Base-by-base conservation (phyloP, 306 rosid genomes). In the Casuarina cunninghamiana region DNA sequence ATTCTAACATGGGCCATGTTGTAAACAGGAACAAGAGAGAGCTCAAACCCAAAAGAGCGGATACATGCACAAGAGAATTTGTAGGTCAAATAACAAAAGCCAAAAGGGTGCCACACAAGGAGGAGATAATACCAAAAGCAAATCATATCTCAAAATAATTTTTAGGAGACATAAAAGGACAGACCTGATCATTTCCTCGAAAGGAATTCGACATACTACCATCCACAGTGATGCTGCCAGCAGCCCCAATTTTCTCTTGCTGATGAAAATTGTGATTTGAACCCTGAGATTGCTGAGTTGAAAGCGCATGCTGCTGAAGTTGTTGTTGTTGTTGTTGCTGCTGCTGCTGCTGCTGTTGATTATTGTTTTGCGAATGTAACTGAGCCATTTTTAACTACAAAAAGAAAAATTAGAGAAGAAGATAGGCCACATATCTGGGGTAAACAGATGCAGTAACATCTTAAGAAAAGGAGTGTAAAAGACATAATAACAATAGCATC, bases 171-270 rank as follows among this genome's bases (percentile, higher is more conserved):
- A 60, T 77, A 65, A 42, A 77, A 78, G 83, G 86, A 82, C 91
- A 67, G 87, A 96, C 99, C 97, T 96, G 99, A 50, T 96, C 99
- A 85, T 90, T 96, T 87, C 97, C 99, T 71, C 99, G 91, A 72
- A 91, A 96, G 58, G 98, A 91, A 81, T 93, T 96, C 37, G 99
- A 88, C 90, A 96, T 88, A 86, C 96, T 87, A 58, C 97, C 97
- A 60, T 96, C 98, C 86, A 91, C 85, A 46, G 87, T 87, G 76
- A 87, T 92, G 74, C 93, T 90, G 57, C 91, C 97, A 79, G 89
- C 90, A 79, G 90, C 93, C 55, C 89, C 97, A 75, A 87, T 88
- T 82, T 93, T 96, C 83, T 96, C 99, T 87, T 91, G 98, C 79
- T 85, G 99, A 50, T 91, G 99, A 80, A 91, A 75, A 83, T 80